A percentile compares a stretch with the other conserved stretches of the same genome.
Evolutionary conservation across 352 stramenopile species (phyloP).

Genomic region (Phytopythium oedochilum): DNA sequence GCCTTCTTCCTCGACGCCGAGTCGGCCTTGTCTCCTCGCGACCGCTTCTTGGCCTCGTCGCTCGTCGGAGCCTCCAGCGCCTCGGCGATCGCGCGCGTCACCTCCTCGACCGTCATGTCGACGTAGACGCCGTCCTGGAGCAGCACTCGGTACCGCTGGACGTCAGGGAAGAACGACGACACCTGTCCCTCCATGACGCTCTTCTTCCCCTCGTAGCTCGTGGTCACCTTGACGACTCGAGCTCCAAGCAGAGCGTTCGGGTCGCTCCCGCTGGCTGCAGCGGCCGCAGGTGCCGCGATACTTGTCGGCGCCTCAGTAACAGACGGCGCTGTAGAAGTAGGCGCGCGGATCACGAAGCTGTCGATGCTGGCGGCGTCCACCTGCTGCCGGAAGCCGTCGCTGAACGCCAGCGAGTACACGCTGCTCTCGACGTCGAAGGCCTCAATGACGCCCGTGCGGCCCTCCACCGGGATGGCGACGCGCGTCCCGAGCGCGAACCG

Average conservation of each 20-base stretch:
- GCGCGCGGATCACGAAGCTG: slow-evolving; percentile 30
- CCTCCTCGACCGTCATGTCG: slow-evolving; percentile 38
- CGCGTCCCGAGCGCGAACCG: slow-evolving; percentile 42
- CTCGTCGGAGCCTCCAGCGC: not conserved
- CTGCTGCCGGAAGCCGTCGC: slow-evolving; percentile 39
- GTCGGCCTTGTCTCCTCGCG: slow-evolving; percentile 6
- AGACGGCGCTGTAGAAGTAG: slow-evolving; percentile 1
- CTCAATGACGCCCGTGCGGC: slow-evolving; percentile 47
- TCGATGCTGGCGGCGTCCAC: slow-evolving; percentile 26
- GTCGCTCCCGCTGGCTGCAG: slow-evolving; percentile 13
- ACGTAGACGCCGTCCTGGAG: slow-evolving; percentile 36
- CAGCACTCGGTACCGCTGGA: slow-evolving; percentile 40
- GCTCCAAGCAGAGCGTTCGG: slow-evolving; percentile 37
- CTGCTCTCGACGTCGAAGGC: slow-evolving; percentile 30
- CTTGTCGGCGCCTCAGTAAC: not conserved
- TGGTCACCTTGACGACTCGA: slow-evolving; percentile 32
- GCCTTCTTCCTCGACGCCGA: slow-evolving; percentile 17
- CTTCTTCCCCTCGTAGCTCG: slow-evolving; percentile 42
- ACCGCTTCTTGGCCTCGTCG: slow-evolving; percentile 2
- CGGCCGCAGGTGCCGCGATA: not conserved
- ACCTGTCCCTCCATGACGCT: slow-evolving; percentile 34
- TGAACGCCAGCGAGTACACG: slow-evolving; percentile 48
- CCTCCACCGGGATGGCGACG: slow-evolving; percentile 55
- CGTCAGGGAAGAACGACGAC: slow-evolving; percentile 35
- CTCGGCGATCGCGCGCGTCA: slow-evolving; percentile 15